These are phyloP conservation scores for Chernovozyma aurita DNA, from an alignment of 1,139 yeast species.

Conservation along the genomic window DNA sequence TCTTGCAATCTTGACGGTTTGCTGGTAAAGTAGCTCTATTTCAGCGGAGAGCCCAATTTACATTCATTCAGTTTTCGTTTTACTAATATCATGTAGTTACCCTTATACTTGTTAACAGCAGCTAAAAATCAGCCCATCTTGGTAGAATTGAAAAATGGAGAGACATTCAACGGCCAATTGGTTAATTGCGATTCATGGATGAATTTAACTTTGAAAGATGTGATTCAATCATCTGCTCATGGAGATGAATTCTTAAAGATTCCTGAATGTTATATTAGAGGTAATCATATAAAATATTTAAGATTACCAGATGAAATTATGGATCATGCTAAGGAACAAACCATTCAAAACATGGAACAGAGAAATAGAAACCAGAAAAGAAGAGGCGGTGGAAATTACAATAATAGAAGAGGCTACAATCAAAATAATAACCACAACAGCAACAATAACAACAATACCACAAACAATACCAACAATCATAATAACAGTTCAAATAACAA, in stretches of 20 bases:
- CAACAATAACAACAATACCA: slow-evolving; percentile 10
- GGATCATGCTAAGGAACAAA: slow-evolving; percentile 76
- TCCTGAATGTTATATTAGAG: slow-evolving; percentile 80
- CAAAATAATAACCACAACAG: slow-evolving; percentile 12
- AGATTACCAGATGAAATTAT: slow-evolving; percentile 54
- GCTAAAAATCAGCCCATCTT: slow-evolving; percentile 86
- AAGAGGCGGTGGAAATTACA: slow-evolving; percentile 27
- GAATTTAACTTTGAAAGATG: slow-evolving; percentile 84
- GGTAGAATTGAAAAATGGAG: slow-evolving; percentile 91
- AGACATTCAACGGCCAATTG: slow-evolving; percentile 79
- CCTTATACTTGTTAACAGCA: slow-evolving; percentile 83
- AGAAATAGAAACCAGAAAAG: slow-evolving; percentile 46
- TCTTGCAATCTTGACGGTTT: too few species aligned
- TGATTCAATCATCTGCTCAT: slow-evolving; percentile 65
- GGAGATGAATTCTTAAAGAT: slow-evolving; percentile 66
- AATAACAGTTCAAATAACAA: slow-evolving; percentile 5
- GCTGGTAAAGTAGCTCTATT: too few species aligned
- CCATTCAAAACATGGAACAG: slow-evolving; percentile 51
- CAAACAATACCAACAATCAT: too few species aligned
- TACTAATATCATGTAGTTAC: slow-evolving; percentile 48
- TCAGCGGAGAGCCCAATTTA: too few species aligned
- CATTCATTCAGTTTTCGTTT: too few species aligned
- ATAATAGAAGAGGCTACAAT: slow-evolving; percentile 13
- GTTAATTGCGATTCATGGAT: slow-evolving; percentile 92
- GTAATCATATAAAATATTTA: slow-evolving; percentile 58